Base-by-base conservation (phyloP, 176 grass and related monocot genomes). In the Poa annua region DNA sequence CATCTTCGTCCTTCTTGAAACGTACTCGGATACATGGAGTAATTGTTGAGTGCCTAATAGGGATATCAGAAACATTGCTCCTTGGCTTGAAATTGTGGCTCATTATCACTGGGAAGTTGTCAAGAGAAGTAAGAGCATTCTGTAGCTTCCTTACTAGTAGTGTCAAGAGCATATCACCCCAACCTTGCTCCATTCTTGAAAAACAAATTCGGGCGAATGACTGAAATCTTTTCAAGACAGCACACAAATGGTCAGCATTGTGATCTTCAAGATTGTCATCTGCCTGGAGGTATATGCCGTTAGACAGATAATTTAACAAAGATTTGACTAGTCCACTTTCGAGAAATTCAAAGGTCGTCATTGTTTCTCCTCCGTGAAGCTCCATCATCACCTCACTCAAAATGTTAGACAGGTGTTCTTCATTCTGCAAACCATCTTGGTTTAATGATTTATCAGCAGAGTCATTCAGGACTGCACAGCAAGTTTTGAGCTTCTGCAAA, bases 281-380 rank as follows among this genome's bases (percentile, higher is more conserved):
- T 2, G 49, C 53, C 24, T 88, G 84, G 13, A 94, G 79, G 60
- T 92, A 96, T 81, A 89, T 90, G 26, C 96, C 93, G n/a, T 99
- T 96, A 17, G 89, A 95, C 39, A 99, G 86, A 81, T 96, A 99
- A 82, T 87, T 91, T 57, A 88, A 90, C 60, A 99, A 88, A 66
- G 93, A 96, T 90, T 88, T 96, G 21, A 93, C 85, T 51, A 99
- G 81, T 79, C 93, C 96, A 85, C 96, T 99, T 66, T 99, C 91
- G 80, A 99, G 79, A 35, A 99, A 99, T 87, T 99, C 96, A 87
- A 99, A 99, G 56, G 92, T 99, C 34, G 96, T 96, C 96, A 99
- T 92, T 54, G 91, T 88, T 70, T 99, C 91, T 55, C 89, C 93
- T 62, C 85, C 89, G 79, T 79, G 90, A 85, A 95, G 93, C 57